phyloP scores from a whole-genome alignment of 2,329 filamentous ascomycete species.

The Purpureocillium takamizusanense region DNA sequence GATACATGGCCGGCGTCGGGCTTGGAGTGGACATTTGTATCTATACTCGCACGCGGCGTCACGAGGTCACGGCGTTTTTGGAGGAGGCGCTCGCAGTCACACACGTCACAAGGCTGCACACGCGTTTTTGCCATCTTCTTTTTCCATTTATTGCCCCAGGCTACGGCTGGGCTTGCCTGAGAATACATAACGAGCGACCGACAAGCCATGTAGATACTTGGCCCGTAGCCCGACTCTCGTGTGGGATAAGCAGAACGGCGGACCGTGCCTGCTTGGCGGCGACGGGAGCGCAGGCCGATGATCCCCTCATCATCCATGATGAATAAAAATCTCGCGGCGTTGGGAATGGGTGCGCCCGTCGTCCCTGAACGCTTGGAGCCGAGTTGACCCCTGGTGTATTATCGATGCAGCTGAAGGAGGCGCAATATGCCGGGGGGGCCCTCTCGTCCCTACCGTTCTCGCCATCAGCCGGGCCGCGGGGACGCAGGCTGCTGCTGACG shows the following conservation, averaged over 20 bases:
- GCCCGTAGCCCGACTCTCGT: constrained; percentile 19
- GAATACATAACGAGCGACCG: constrained; percentile 21
- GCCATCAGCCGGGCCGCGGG: constrained; percentile 20
- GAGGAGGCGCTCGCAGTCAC: not conserved
- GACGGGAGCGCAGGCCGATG: constrained; percentile 3
- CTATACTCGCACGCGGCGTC: too few relatives aligned
- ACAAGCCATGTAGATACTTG: constrained; percentile 20
- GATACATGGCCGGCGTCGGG: constrained; percentile 1
- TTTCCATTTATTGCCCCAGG: constrained; percentile 16
- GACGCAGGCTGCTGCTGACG: constrained; percentile 18
- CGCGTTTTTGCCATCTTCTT: not conserved
- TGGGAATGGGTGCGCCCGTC: constrained; percentile 18
- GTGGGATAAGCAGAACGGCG: constrained; percentile 10
- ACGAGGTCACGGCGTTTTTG: constrained; percentile 1
- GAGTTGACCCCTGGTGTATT: constrained; percentile 19
- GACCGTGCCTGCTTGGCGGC: constrained; percentile 2
- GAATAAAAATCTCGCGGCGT: constrained; percentile 15
- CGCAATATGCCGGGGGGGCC: constrained; percentile 15
- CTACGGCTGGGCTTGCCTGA: constrained; percentile 24
- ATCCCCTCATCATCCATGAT: constrained; percentile 1
- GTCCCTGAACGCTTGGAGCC: constrained; percentile 15
- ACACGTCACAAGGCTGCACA: too few relatives aligned
- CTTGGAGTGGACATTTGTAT: not conserved
- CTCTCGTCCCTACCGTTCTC: constrained; percentile 19
- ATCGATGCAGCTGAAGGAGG: constrained; percentile 15